A percentile compares a stretch with the other conserved stretches of the same genome.
Conservation (phyloP, 2,329 filamentous ascomycete genomes). For the Aureobasidium sp. region DNA sequence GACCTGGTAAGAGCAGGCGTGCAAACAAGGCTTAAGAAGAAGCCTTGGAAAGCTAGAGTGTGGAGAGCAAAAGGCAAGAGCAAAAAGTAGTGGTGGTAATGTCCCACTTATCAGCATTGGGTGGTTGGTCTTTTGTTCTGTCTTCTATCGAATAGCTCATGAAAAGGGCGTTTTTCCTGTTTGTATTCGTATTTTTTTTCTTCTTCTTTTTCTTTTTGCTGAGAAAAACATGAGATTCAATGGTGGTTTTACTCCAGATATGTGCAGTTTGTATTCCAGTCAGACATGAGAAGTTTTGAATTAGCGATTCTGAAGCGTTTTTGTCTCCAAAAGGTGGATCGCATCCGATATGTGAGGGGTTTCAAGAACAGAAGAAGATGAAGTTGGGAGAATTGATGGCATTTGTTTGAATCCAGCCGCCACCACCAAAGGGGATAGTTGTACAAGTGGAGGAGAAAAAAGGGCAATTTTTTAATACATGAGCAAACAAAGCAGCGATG, state of each 20-base stretch:
- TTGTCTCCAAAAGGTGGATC: no score
- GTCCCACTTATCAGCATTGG: not conserved
- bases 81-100: not conserved
- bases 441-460: constrained; percentile 1
- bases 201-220: no score
- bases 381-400: not conserved
- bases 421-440: constrained; percentile 1
- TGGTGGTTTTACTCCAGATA: no score
- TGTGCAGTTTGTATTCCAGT: not conserved
- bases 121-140: not conserved
- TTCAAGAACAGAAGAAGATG: not conserved
- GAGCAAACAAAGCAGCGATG: not conserved
- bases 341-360: no score
- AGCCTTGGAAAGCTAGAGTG: no score
- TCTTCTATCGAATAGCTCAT: not conserved
- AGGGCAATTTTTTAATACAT: constrained; percentile 2
- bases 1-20: constrained; percentile 31
- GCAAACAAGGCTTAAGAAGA: constrained; percentile 16
- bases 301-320: not conserved
- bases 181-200: not conserved
- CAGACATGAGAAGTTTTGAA: no score
- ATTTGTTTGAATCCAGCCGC: not conserved
- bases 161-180: not conserved
- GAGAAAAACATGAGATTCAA: no score
- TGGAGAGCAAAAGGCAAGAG: not conserved